Percentiles rank a stretch among this genome's conserved stretches.
Evolutionary conservation across 2,329 filamentous ascomycete species (phyloP).

Genomic region (Fusarium stilboides): DNA sequence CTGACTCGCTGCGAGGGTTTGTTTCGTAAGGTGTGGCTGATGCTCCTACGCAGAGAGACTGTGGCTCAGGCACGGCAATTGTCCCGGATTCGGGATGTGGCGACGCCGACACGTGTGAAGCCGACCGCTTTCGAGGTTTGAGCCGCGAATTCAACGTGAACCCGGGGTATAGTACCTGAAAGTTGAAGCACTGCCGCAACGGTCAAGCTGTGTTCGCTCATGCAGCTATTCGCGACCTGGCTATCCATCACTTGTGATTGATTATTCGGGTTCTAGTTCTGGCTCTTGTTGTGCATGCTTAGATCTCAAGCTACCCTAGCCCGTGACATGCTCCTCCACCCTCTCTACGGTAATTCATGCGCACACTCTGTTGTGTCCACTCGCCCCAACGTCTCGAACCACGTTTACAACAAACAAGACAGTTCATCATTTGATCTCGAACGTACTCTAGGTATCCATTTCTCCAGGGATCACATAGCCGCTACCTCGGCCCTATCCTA

Average conservation of each 20-base stretch:
- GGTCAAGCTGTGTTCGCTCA: conserved; percentile 30
- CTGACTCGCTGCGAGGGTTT: conserved; percentile 38
- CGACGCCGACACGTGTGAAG: conserved; percentile 32
- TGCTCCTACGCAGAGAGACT: conserved; percentile 10
- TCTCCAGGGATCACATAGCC: conserved; percentile 21
- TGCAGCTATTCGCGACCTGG: conserved; percentile 25
- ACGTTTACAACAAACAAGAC: conserved; percentile 4
- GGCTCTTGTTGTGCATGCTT: neutral
- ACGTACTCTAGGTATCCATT: neutral
- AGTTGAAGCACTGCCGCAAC: conserved; percentile 14
- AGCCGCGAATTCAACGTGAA: neutral
- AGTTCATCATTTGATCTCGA: conserved; percentile 32
- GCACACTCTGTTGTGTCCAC: conserved; percentile 16
- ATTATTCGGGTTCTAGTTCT: conserved; percentile 6
- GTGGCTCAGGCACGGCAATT: conserved; percentile 24
- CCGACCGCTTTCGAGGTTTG: conserved; percentile 24
- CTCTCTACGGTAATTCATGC: conserved; percentile 5
- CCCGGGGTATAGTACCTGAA: neutral
- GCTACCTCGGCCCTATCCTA: conserved; percentile 13
- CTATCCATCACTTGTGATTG: conserved; percentile 3
- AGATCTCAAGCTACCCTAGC: conserved; percentile 14
- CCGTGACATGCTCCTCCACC: conserved; percentile 29
- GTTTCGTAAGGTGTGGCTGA: conserved; percentile 35
- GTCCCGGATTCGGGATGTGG: conserved; percentile 31
- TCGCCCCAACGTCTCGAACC: conserved; percentile 8